phyloP scores from a whole-genome alignment of 441 rosid genomes.

The Metrosideros polymorpha region DNA sequence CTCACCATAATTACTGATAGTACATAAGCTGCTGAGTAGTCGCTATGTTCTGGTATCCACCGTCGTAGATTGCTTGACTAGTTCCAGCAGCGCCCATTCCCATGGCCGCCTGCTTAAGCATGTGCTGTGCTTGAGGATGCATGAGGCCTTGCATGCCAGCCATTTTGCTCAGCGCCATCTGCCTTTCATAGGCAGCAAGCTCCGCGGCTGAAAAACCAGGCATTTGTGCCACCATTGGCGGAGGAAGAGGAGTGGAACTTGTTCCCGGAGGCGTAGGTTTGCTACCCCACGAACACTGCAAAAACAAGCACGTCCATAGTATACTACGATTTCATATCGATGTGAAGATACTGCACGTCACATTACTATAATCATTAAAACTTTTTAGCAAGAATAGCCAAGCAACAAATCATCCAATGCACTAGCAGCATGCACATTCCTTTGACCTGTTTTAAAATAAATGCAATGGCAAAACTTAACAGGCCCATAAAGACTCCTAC shows the following conservation, averaged over 20 bases:
- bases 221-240: constrained; percentile 13
- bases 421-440: neutral
- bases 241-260: constrained; percentile 9
- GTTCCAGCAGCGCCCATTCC: constrained; percentile 10
- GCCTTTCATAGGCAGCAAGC: constrained; percentile 6
- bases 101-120: constrained; percentile 19
- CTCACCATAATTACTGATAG: constrained; percentile 2
- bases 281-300: constrained; percentile 16
- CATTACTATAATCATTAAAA: neutral
- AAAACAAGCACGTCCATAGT: neutral
- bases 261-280: constrained; percentile 10
- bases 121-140: constrained; percentile 29
- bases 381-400: neutral
- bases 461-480: neutral
- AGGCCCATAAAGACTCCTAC: neutral
- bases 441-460: neutral
- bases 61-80: constrained; percentile 10
- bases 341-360: neutral
- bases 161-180: constrained; percentile 20
- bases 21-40: constrained; percentile 16
- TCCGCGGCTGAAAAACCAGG: constrained; percentile 10
- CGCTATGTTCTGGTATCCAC: constrained; percentile 5
- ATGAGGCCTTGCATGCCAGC: constrained; percentile 28
- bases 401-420: neutral
- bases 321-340: neutral